Evolutionary conservation across 768 basidiomycete species (phyloP).

Genomic region (Xerocomellus amylosporus): DNA sequence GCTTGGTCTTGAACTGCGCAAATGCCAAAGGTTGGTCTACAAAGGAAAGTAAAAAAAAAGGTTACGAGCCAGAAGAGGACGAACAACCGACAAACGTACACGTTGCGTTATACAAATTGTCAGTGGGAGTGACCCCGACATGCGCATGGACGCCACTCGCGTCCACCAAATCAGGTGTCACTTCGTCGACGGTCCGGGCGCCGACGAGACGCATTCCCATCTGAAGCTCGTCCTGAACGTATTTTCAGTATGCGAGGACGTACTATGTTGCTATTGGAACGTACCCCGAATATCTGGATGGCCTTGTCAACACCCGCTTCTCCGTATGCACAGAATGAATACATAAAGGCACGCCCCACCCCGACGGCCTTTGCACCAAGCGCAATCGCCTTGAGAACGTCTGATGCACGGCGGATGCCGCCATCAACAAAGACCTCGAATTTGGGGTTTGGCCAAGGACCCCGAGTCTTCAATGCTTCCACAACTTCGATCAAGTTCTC

Average conservation of each 20-base stretch:
- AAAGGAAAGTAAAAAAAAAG: not conserved
- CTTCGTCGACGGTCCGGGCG: slow-evolving; percentile 70
- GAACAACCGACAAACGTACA: slow-evolving; percentile 25
- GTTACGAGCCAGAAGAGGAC: not conserved
- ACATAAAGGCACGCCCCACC: slow-evolving; percentile 79
- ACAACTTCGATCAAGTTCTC: slow-evolving; percentile 84
- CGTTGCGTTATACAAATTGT: slow-evolving; percentile 31
- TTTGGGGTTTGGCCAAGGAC: slow-evolving; percentile 69
- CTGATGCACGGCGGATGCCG: slow-evolving; percentile 83
- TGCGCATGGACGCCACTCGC: slow-evolving; percentile 41
- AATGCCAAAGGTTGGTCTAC: slow-evolving; percentile 33
- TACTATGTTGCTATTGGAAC: slow-evolving; percentile 38
- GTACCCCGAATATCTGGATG: slow-evolving; percentile 67
- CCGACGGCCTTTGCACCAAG: slow-evolving; percentile 81
- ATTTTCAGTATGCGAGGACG: slow-evolving; percentile 47
- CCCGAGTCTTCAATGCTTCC: slow-evolving; percentile 59
- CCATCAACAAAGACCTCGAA: slow-evolving; percentile 93
- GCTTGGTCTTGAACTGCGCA: slow-evolving; percentile 25
- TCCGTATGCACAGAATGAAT: slow-evolving; percentile 85
- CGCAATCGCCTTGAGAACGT: slow-evolving; percentile 81
- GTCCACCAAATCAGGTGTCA: slow-evolving; percentile 86
- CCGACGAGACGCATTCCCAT: slow-evolving; percentile 96
- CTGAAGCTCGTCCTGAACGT: slow-evolving; percentile 80
- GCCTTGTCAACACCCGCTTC: slow-evolving; percentile 82
- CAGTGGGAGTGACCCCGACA: slow-evolving; percentile 26